Evolutionary conservation across 495 filamentous ascomycete species (phyloP).

Genomic region (Copromyces sp.): DNA sequence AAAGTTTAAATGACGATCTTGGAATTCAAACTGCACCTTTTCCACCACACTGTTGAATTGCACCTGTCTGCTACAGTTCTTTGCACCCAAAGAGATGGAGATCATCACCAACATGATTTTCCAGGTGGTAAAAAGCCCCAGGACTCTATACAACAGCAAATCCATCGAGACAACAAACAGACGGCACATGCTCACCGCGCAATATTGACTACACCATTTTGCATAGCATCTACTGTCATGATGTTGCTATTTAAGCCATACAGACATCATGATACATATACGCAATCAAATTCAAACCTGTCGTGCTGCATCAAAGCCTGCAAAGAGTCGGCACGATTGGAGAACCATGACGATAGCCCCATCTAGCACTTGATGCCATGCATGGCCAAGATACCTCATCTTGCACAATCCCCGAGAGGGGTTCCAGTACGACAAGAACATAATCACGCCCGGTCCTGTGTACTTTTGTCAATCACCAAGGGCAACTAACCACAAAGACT

Average conservation of each 20-base stretch:
- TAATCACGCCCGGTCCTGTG: not conserved
- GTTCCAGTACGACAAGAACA: not conserved
- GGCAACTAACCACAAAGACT: not conserved
- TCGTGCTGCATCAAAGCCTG: not conserved
- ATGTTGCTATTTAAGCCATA: not conserved
- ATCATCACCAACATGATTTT: not conserved
- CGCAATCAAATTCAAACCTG: not conserved
- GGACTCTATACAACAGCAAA: not conserved
- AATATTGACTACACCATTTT: not conserved
- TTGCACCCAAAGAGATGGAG: not conserved
- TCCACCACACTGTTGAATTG: not conserved
- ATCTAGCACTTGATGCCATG: not conserved
- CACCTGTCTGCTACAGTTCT: not conserved
- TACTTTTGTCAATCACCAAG: not conserved
- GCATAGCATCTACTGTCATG: not conserved
- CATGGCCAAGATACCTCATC: not conserved
- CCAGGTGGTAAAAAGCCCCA: not conserved
- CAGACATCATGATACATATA: not conserved
- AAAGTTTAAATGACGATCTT: not conserved
- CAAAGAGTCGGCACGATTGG: not conserved
- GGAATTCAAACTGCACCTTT: not conserved
- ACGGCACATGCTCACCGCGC: not conserved
- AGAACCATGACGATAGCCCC: not conserved
- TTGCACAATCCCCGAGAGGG: not conserved
- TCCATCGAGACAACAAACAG: not conserved